Conservation (phyloP, 1,139 yeast species). For the Candida labiduridarum region DNA sequence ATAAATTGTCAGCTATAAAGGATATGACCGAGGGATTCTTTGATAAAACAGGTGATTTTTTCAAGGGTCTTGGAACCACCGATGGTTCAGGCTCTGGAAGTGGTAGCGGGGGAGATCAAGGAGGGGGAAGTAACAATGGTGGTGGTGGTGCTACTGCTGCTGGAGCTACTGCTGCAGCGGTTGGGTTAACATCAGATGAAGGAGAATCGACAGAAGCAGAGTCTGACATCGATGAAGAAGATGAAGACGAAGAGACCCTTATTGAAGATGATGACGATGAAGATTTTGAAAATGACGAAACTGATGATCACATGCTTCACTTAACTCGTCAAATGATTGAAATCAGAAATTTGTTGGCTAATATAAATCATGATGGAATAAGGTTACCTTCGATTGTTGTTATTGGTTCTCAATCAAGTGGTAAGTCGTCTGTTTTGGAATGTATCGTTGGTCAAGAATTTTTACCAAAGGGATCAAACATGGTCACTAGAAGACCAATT, state of each 20-base stretch:
- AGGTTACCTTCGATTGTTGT: conserved; percentile 94
- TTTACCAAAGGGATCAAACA: conserved; percentile 89
- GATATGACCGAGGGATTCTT: conserved; percentile 55
- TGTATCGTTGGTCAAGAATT: conserved; percentile 94
- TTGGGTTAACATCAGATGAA: conserved; percentile 41
- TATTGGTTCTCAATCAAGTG: conserved; percentile 96
- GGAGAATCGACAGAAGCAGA: conserved; percentile 21
- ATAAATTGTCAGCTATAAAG: conserved; percentile 60
- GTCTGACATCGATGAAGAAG: conserved; percentile 21
- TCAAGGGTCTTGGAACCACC: conserved; percentile 22
- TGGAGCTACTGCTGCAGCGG: conserved; percentile 52
- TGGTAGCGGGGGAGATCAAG: conserved; percentile 17
- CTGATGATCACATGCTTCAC: conserved; percentile 79
- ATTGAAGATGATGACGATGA: conserved; percentile 40
- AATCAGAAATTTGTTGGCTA: conserved; percentile 75
- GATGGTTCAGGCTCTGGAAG: conserved; percentile 20
- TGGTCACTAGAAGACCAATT: conserved; percentile 95
- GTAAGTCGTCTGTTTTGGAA: conserved; percentile 92
- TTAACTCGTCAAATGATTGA: conserved; percentile 96
- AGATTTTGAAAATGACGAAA: conserved; percentile 49
- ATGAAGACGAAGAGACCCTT: conserved; percentile 34
- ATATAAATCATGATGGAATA: conserved; percentile 77
- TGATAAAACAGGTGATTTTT: conserved; percentile 47
- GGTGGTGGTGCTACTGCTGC: conserved; percentile 40
- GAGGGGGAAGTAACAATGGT: conserved; percentile 28